Evolutionary conservation across 1,139 yeast species (phyloP), one percentile per base, ranked within the genome.

Genomic region (Lodderomyces margitis): DNA sequence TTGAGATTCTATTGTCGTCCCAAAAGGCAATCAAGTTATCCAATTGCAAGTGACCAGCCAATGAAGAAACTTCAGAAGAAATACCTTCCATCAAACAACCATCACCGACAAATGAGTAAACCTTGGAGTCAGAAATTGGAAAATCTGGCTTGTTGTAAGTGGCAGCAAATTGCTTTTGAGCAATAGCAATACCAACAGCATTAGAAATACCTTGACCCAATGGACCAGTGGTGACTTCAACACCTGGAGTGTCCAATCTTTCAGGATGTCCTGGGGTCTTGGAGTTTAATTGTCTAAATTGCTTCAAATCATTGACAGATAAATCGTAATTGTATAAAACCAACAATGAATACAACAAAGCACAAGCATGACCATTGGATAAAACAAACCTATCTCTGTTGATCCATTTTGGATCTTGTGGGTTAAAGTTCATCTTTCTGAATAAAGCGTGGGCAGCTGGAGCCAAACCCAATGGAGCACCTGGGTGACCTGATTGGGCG

Each of bases 31-130:
- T 88, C 73, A 92, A 80, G 77, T 91, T 91, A 66, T 89, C 89
- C 66, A 92, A 83, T 75, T 89, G 80, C 68, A 92, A 78, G 74
- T 92, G 98, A 60, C 98, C 99, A 52, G 98, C 99, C 51, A 91
- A 73, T 35, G 98, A 92, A 56, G 80, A 78, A 42, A 98, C 95
- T 75, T 92, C 99, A 47, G 94, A 80, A 46, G 97, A 80, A 51
- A 92, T 89, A 79, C 99, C 99, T 76, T 92, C 99, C 92, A 85
- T 87, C 78, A 92, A 78, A 75, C 98, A 94, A 56, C 98, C 99
- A 60, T 92, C 99, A 72, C 99, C 99, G 51, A 88, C 72, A 75
- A 94, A 83, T 53, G 74, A 67, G 69, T 83, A 92, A 52, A 89
- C 82, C 78, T 75, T 80, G 65, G 81, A 80, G 72, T 88, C 87